phyloP scores from a whole-genome alignment of 306 rosid species.

The Senna tora region DNA sequence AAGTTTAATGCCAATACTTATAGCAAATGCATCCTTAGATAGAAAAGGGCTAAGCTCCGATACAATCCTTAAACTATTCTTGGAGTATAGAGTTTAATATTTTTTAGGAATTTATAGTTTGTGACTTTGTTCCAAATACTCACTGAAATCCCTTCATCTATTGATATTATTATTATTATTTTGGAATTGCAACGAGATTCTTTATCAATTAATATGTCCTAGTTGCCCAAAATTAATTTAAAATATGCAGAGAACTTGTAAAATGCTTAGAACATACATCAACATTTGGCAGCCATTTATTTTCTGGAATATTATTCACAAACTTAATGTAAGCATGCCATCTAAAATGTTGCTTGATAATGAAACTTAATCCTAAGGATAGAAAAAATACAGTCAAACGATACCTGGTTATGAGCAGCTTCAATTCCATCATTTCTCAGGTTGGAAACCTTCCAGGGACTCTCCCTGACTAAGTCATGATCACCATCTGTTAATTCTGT shows the following conservation, averaged over 20 bases:
- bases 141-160: neutral
- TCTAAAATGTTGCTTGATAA: neutral
- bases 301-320: neutral
- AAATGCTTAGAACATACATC: neutral
- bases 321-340: neutral
- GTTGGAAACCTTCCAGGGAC: constrained; percentile 43
- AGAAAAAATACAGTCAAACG: constrained; percentile 9
- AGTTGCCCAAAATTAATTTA: too few relatives aligned
- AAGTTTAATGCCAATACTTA: constrained; percentile 24
- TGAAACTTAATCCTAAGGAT: neutral
- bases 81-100: neutral
- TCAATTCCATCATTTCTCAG: constrained; percentile 49
- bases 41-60: constrained; percentile 1
- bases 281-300: neutral
- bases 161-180: neutral
- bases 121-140: neutral
- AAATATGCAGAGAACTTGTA: neutral
- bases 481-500: constrained; percentile 44
- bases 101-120: neutral
- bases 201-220: constrained; percentile 1
- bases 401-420: constrained; percentile 58
- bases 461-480: constrained; percentile 42
- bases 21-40: constrained; percentile 58
- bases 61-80: neutral
- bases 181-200: neutral